Conservation (phyloP, 208 protist genomes). For the Leishmania martiniquensis region DNA sequence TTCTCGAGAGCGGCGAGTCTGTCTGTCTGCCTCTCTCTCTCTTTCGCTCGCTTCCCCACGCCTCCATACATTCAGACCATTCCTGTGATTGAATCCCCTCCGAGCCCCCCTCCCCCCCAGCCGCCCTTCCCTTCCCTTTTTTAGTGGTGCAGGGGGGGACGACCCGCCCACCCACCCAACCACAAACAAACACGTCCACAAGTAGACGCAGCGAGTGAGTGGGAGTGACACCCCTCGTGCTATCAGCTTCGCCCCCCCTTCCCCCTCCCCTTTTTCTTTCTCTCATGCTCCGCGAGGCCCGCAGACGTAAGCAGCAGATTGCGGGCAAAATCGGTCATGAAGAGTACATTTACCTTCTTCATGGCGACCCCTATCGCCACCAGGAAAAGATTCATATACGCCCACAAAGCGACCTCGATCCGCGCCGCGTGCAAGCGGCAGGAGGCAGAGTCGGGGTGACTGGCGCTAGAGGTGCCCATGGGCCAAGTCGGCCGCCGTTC, state of each 20-base stretch:
- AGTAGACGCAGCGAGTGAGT: no score
- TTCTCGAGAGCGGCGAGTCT: neutral
- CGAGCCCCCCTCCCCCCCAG: neutral
- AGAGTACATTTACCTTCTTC: conserved; percentile 74
- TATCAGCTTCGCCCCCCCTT: neutral
- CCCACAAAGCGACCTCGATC: conserved; percentile 36
- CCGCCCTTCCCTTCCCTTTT: neutral
- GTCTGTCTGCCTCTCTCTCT: neutral
- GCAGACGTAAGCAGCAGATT: conserved; percentile 63
- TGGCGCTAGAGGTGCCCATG: conserved; percentile 1
- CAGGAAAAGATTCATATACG: conserved; percentile 24
- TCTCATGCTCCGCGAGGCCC: conserved; percentile 52
- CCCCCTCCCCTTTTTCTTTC: neutral
- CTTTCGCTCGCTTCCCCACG: neutral
- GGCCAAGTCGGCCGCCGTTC: conserved; percentile 22
- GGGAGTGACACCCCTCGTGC: no score
- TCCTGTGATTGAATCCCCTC: no score
- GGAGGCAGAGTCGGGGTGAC: conserved; percentile 2
- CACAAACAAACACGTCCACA: no score
- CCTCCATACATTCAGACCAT: no score
- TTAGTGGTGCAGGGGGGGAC: no score
- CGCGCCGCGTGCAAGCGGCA: conserved; percentile 7
- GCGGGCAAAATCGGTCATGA: conserved; percentile 86
- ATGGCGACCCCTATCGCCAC: conserved; percentile 36
- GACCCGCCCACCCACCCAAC: no score